Percentiles rank a stretch among this genome's conserved stretches.
Evolutionary conservation across 306 rosid species (phyloP).

Genomic region (Sesbania bispinosa): DNA sequence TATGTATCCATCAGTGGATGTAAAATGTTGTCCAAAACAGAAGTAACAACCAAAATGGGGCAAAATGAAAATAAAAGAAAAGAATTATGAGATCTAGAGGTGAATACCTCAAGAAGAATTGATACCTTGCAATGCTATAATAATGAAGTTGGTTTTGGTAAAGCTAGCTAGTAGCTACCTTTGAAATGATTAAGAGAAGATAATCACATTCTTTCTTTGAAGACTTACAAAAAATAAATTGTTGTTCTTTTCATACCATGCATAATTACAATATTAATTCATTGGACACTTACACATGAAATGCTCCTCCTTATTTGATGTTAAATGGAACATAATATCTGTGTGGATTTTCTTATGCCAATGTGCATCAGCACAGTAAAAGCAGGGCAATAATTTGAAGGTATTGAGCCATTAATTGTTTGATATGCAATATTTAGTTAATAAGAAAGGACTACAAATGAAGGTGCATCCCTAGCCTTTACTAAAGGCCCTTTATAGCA

Average conservation of each 20-base stretch:
- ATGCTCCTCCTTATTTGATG: background rate
- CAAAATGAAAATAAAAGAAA: background rate
- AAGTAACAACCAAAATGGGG: background rate
- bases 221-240: background rate
- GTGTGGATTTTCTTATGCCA: background rate
- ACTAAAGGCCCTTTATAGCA: too few species aligned
- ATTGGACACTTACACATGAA: background rate
- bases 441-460: background rate
- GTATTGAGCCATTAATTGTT: conserved; percentile 19
- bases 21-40: conserved; percentile 5
- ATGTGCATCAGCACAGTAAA: background rate
- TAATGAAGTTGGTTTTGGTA: background rate
- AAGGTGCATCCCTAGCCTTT: background rate
- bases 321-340: background rate
- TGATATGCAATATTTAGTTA: background rate
- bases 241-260: background rate
- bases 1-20: background rate
- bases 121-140: background rate
- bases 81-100: background rate
- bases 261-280: background rate
- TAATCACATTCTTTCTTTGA: background rate
- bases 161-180: background rate
- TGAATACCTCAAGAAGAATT: background rate
- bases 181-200: background rate
- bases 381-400: conserved; percentile 6